phyloP scores from a whole-genome alignment of 257 asterid genomes.

The Fraxinus cuspidata region DNA sequence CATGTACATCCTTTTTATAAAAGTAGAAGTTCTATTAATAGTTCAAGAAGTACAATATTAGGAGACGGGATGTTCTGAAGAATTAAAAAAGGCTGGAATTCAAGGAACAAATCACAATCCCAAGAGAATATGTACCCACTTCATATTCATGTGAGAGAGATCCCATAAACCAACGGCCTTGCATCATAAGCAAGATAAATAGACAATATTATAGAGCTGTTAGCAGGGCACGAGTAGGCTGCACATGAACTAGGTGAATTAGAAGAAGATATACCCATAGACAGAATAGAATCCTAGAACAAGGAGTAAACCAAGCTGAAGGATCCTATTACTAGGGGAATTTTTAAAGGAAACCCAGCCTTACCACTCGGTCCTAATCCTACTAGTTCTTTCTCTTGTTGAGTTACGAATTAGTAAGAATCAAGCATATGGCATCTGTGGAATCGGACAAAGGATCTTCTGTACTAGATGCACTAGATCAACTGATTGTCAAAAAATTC shows the following conservation, averaged over 20 bases:
- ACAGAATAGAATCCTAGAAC: neutral
- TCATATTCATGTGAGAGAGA: neutral
- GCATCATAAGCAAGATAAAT: neutral
- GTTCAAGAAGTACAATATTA: neutral
- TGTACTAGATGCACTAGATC: neutral
- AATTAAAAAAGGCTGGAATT: neutral
- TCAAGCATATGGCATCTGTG: no score
- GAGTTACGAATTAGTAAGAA: no score
- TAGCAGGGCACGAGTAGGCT: neutral
- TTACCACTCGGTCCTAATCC: no score
- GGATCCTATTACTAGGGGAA: no score
- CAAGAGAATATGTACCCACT: neutral
- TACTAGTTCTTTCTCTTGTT: no score
- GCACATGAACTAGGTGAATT: neutral
- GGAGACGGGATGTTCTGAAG: neutral
- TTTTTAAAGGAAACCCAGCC: no score
- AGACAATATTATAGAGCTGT: neutral
- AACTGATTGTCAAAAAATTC: neutral
- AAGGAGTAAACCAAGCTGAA: no score
- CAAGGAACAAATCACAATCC: neutral
- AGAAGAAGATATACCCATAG: neutral
- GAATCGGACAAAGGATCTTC: neutral
- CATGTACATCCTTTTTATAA: neutral
- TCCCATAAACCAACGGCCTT: neutral
- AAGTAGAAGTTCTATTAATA: neutral